Conservation (phyloP, 129 eudicot genomes). For the Oenanthe sinensis region DNA sequence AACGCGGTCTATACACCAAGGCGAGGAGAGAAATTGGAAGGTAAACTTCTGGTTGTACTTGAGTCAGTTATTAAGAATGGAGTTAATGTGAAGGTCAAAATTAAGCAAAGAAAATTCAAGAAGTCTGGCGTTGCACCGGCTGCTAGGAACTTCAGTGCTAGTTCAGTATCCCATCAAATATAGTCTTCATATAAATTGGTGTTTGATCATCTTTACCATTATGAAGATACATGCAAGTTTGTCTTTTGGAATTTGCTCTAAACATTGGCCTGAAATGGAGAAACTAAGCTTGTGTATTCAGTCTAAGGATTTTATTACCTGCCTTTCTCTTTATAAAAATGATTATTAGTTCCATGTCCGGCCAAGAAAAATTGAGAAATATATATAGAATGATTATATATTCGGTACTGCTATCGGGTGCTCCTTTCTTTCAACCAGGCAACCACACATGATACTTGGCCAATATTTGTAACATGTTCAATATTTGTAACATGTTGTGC, state of each 20-base stretch:
- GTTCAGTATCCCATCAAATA: not conserved
- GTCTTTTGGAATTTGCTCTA: not conserved
- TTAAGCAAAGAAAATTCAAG: slow-evolving; percentile 52
- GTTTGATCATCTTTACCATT: not conserved
- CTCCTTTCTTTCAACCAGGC: not conserved
- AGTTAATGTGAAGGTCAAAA: slow-evolving; percentile 68
- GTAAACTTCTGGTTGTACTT: slow-evolving; percentile 68
- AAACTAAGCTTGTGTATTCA: not conserved
- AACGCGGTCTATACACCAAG: slow-evolving; percentile 78
- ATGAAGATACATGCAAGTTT: not conserved
- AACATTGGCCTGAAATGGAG: not conserved
- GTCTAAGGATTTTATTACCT: not conserved
- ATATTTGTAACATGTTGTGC: not conserved
- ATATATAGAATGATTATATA: not conserved
- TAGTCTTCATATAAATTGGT: not conserved
- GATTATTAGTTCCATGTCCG: not conserved
- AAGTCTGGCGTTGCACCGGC: slow-evolving; percentile 10
- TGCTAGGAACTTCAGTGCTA: not conserved
- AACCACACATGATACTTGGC: not conserved
- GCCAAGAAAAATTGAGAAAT: not conserved
- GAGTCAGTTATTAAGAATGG: slow-evolving; percentile 52
- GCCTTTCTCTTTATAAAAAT: not conserved
- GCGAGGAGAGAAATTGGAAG: slow-evolving; percentile 74
- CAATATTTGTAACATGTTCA: not conserved
- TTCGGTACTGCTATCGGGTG: not conserved